Evolutionary conservation across 306 rosid species (phyloP).

Genomic region (Sicyos edulis): DNA sequence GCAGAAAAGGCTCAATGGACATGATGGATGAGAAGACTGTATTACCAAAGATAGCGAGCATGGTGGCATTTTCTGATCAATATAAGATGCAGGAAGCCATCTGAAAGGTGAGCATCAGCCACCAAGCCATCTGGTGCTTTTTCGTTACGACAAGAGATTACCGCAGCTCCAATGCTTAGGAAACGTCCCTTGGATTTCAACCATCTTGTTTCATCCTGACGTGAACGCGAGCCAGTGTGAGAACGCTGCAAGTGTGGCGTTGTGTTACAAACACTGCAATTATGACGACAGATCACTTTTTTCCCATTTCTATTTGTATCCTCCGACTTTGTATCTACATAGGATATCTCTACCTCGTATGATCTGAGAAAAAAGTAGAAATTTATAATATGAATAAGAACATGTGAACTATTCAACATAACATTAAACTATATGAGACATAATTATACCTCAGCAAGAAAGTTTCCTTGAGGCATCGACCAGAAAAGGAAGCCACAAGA

Average conservation of each 20-base stretch:
- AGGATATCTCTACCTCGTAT: constrained; percentile 81
- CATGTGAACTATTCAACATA: neutral
- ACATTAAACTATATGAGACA: neutral
- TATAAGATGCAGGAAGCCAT: constrained; percentile 84
- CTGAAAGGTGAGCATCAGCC: constrained; percentile 94
- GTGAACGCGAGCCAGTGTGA: constrained; percentile 25
- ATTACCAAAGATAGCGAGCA: constrained; percentile 73
- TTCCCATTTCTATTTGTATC: constrained; percentile 38
- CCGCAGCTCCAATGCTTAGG: constrained; percentile 87
- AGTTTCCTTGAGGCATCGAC: neutral
- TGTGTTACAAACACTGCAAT: constrained; percentile 61
- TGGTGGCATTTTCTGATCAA: constrained; percentile 78
- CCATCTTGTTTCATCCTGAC: constrained; percentile 56
- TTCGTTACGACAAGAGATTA: constrained; percentile 80
- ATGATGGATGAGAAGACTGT: constrained; percentile 7
- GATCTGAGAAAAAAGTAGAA: constrained; percentile 24
- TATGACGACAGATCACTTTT: constrained; percentile 51
- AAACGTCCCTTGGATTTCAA: constrained; percentile 63
- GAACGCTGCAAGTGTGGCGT: constrained; percentile 34
- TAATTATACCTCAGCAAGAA: constrained; percentile 1
- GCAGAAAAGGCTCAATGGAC: neutral
- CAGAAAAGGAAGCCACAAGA: neutral
- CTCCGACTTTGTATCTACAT: constrained; percentile 60
- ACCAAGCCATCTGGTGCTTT: constrained; percentile 94
- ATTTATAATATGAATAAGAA: neutral